Evolutionary conservation across 306 rosid species (phyloP).

Genomic region (Cucumis melo): DNA sequence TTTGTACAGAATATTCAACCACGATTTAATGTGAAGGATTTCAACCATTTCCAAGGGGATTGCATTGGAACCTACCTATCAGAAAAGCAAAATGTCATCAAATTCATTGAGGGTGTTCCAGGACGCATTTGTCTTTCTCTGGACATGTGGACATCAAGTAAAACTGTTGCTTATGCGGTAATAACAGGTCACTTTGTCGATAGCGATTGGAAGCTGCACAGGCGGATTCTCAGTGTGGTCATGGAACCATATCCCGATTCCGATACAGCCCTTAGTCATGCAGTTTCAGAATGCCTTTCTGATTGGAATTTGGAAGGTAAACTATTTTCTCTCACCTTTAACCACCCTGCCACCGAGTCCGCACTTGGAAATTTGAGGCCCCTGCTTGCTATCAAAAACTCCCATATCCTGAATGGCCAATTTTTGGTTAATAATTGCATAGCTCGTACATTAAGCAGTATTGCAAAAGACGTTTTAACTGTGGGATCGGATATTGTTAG

Average conservation of each 20-base stretch:
- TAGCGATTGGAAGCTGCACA: slow-evolving; percentile 78
- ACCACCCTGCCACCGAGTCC: slow-evolving; percentile 28
- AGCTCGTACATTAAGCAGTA: slow-evolving; percentile 58
- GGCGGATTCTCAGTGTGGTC: slow-evolving; percentile 70
- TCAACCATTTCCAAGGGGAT: slow-evolving; percentile 77
- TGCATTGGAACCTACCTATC: slow-evolving; percentile 65
- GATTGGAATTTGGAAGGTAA: slow-evolving; percentile 76
- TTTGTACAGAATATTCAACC: slow-evolving; percentile 87
- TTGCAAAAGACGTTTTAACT: slow-evolving; percentile 48
- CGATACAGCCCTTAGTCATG: slow-evolving; percentile 58
- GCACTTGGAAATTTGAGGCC: slow-evolving; percentile 66
- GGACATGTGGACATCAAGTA: slow-evolving; percentile 69
- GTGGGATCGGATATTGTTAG: slow-evolving; percentile 31
- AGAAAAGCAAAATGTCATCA: slow-evolving; percentile 57
- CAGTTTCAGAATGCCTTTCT: slow-evolving; percentile 75
- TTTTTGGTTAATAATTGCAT: slow-evolving; percentile 56
- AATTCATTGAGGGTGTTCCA: slow-evolving; percentile 50
- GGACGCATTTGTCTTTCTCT: slow-evolving; percentile 81
- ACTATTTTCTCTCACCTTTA: slow-evolving; percentile 60
- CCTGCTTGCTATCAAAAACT: slow-evolving; percentile 55
- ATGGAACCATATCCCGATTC: slow-evolving; percentile 92
- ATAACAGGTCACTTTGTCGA: slow-evolving; percentile 83
- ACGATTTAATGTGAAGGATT: slow-evolving; percentile 63
- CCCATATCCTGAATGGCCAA: slow-evolving; percentile 69
- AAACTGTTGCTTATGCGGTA: slow-evolving; percentile 65